Percentiles rank a stretch among this genome's conserved stretches.
phyloP scores from a whole-genome alignment of 306 rosid species.

The Prunus davidiana region DNA sequence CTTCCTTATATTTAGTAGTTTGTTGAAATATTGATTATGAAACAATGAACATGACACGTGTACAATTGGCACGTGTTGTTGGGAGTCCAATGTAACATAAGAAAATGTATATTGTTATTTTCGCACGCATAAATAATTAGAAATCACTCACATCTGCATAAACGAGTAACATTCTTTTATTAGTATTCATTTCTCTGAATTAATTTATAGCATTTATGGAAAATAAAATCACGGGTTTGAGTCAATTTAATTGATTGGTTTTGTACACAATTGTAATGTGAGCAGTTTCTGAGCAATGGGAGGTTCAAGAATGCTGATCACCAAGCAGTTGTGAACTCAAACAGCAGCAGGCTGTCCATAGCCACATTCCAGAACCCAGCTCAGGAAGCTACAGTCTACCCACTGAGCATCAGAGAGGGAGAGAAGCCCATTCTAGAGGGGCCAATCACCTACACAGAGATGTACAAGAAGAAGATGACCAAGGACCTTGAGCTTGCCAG shows the following conservation, averaged over 20 bases:
- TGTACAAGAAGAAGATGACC: slow-evolving; percentile 75
- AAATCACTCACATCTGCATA: neutral
- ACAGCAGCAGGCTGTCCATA: slow-evolving; percentile 68
- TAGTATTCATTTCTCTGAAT: neutral
- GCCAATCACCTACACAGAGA: slow-evolving; percentile 68
- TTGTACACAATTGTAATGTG: neutral
- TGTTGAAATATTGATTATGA: too few species aligned
- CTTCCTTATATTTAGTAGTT: too few species aligned
- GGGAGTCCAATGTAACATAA: neutral
- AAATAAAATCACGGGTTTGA: neutral
- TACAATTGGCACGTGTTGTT: neutral
- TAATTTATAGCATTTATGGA: neutral
- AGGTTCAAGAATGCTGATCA: slow-evolving; percentile 95
- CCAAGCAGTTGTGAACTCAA: slow-evolving; percentile 90
- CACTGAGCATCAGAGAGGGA: slow-evolving; percentile 61
- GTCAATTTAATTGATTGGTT: neutral
- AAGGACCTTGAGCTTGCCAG: slow-evolving; percentile 60
- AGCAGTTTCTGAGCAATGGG: slow-evolving; percentile 79
- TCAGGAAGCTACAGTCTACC: slow-evolving; percentile 63
- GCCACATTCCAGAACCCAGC: slow-evolving; percentile 92
- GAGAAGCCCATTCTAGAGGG: slow-evolving; percentile 51
- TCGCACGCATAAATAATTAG: neutral
- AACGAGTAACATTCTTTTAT: too few species aligned
- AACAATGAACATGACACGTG: neutral
- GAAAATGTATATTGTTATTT: too few species aligned